Evolutionary conservation across 352 stramenopile genomes (phyloP), one percentile per base, ranked within the genome.

Genomic region (Pythium sukuiense): DNA sequence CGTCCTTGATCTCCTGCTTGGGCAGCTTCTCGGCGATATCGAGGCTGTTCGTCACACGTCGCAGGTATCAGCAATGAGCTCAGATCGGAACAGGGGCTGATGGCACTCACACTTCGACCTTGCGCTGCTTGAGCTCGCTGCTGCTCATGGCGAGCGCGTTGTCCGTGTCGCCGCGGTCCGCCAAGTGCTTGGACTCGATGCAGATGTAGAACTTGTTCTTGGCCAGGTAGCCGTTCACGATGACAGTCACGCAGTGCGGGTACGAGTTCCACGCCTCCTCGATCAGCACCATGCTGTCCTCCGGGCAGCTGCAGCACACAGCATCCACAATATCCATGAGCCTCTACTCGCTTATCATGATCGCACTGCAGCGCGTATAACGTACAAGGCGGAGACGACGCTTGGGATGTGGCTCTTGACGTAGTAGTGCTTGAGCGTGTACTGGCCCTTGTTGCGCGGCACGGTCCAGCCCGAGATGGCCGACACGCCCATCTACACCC

Each of bases 351-450:
- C 20, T 24, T 24, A 24, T 24, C 20, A 24, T 24, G 20, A 24
- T 24, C 20, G 20, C 20, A 24, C 20, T 24, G 20, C 20, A 24
- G 20, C 20, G 20, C 20, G 20, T 24, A 24, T 0, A 24, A 69
- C 77, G 29, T 89, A 93, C 85, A 95, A 85, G 46, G 84, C 80
- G 6, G 83, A 92, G 12, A 94, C 76, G 63, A 90, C 88, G 64
- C 80, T 76, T 9, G 87, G 87, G 67, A 95, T 92, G 70, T 90
- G 87, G 62, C 77, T 90, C 74, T 90, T 89, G 79, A 80, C 86
- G 73, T 92, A 93, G 73, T 95, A 95, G 73, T 95, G 86, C 70
- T 95, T 95, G 67, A 86, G 82, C 57, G 87, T 95, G 76, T 95
- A 95, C 70, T 95, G 87, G 49, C 87, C 87, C 64, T 88, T 91